Evolutionary conservation across 2,329 filamentous ascomycete genomes (phyloP).

Genomic region (Albifimbria verrucaria): DNA sequence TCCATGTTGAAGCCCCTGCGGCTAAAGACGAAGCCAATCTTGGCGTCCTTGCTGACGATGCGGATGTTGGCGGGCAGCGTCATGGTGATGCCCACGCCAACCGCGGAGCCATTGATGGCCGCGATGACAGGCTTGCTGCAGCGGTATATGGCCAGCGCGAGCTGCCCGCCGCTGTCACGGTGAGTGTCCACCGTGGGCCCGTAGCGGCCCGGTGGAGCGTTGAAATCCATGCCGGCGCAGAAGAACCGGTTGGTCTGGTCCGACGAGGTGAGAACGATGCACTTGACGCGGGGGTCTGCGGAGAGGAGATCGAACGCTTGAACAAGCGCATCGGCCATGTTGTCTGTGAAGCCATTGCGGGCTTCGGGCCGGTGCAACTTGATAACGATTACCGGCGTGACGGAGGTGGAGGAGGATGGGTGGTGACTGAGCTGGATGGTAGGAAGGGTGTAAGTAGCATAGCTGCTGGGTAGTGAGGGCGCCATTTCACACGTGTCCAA

Average conservation of each 20-base stretch:
- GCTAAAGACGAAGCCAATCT: conserved; percentile 72
- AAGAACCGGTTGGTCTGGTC: conserved; percentile 48
- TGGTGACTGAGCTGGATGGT: conserved; percentile 47
- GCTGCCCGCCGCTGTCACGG: conserved; percentile 50
- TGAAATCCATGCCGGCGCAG: conserved; percentile 57
- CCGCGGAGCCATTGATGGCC: conserved; percentile 57
- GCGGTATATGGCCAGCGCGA: conserved; percentile 51
- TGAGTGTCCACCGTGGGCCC: conserved; percentile 27
- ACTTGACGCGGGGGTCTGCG: conserved; percentile 50
- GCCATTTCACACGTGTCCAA: conserved; percentile 16
- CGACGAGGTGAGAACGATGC: conserved; percentile 51
- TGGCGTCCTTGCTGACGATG: conserved; percentile 53
- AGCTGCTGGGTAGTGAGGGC: conserved; percentile 28
- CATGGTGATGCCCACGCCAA: conserved; percentile 61
- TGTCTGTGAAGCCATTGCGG: conserved; percentile 66
- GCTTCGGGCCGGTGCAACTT: conserved; percentile 62
- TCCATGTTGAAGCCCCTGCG: conserved; percentile 70
- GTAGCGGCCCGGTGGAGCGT: conserved; percentile 23
- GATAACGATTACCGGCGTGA: conserved; percentile 61
- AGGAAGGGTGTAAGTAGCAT: conserved; percentile 38
- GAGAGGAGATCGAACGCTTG: conserved; percentile 49
- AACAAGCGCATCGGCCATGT: conserved; percentile 61
- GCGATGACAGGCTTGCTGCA: conserved; percentile 58
- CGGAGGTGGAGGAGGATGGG: conserved; percentile 45
- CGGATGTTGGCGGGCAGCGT: conserved; percentile 53